Evolutionary conservation across 2,329 filamentous ascomycete species (phyloP), one percentile per base, ranked within the genome.

Genomic region (Fusarium sterilihyphosum): DNA sequence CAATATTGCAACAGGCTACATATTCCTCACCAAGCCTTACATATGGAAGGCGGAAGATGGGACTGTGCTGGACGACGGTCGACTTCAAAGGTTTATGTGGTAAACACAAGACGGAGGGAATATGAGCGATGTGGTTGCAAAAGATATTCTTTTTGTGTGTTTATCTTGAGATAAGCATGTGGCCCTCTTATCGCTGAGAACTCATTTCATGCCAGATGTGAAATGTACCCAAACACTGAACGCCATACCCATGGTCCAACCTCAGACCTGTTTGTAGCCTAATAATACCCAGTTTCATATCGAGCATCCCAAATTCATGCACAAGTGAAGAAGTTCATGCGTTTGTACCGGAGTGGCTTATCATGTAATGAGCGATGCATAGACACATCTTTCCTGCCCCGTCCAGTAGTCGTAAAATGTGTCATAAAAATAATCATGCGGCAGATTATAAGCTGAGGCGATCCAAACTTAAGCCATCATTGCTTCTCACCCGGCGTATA

Each of bases 71-170:
- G 89, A 91, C 52, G 84, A 79, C 1, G 91, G 90, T 8, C 85
- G 84, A 24, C 81, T 90, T 68, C 94, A 96, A 85, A 87, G 94
- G 61, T 97, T 97, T 80, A 93, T 97, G 90, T 97, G 93, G 93
- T 95, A 59, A 46, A 43, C 35, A 26, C 41, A 13, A n/a, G 17
- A 14, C 11, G 11, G 35, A 49, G 31, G 17, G 49, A 16, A 31
- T 33, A 38, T 57, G 44, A 47, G 43, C 18, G 46, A n/a, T 49
- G 26, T 20, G 26, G 26, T 16, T 61, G 59, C 61, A 73, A 67
- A 61, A 65, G 53, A 77, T 71, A 58, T 43, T 77, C 73, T 74
- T 75, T 73, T 66, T 61, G 63, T 66, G 69, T 71, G 71, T 71
- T 68, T 41, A 56, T 74, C 71, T 67, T 71, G 61, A 61, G 62